Evolutionary conservation across 2,329 filamentous ascomycete genomes (phyloP).

Genomic region (Cordyceps pruinosa): DNA sequence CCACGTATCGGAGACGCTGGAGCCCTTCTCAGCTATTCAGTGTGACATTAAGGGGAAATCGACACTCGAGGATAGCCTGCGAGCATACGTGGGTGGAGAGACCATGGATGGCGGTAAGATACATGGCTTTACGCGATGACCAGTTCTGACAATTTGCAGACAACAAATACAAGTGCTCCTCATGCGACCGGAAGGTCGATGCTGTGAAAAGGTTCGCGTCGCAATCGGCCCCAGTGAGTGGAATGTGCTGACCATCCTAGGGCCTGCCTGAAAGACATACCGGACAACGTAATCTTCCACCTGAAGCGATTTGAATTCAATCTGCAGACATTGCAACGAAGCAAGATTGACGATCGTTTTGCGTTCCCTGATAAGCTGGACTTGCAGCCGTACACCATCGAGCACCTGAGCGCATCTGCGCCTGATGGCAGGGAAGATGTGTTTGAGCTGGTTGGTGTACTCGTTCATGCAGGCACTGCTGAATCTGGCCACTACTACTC

Average conservation of each 20-base stretch:
- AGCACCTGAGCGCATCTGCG: slow-evolving; percentile 62
- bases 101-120: slow-evolving; percentile 77
- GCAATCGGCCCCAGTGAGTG: slow-evolving; percentile 3
- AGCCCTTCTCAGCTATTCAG: slow-evolving; percentile 90
- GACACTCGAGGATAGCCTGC: slow-evolving; percentile 75
- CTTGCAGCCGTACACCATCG: slow-evolving; percentile 85
- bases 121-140: slow-evolving; percentile 19
- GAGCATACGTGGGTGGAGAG: slow-evolving; percentile 94
- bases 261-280: slow-evolving; percentile 85
- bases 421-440: slow-evolving; percentile 57
- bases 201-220: slow-evolving; percentile 71
- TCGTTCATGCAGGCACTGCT: slow-evolving; percentile 88
- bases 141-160: slow-evolving; percentile 40
- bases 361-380: slow-evolving; percentile 78
- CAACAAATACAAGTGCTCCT: slow-evolving; percentile 96
- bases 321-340: slow-evolving; percentile 66
- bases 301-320: slow-evolving; percentile 85
- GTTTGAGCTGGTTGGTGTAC: slow-evolving; percentile 90
- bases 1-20: slow-evolving; percentile 84
- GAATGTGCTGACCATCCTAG: slow-evolving; percentile 34
- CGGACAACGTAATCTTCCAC: slow-evolving; percentile 92
- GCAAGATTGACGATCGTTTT: slow-evolving; percentile 94
- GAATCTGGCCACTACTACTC: slow-evolving; percentile 98
- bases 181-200: slow-evolving; percentile 81
- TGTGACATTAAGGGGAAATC: slow-evolving; percentile 93